phyloP scores from a whole-genome alignment of 2,329 filamentous ascomycete genomes.

The Clarireedia hainanense region DNA sequence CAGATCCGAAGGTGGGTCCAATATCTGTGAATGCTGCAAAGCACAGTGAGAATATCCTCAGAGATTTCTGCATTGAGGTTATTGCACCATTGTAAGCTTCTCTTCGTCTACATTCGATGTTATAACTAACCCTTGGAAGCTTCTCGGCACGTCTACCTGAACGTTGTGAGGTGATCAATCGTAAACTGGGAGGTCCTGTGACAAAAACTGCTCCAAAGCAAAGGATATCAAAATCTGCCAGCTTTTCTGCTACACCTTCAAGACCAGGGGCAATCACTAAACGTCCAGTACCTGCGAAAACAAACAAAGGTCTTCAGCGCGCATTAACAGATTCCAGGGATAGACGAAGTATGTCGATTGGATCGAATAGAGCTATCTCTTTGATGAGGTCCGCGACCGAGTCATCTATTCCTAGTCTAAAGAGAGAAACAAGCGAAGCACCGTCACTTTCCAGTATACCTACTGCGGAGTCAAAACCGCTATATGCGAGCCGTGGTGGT shows the following conservation, averaged over 20 bases:
- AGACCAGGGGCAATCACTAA: slow-evolving; percentile 47
- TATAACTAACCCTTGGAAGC: slow-evolving; percentile 36
- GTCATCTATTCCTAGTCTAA: slow-evolving; percentile 51
- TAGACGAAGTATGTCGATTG: slow-evolving; percentile 47
- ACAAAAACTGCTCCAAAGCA: slow-evolving; percentile 49
- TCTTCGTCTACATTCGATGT: slow-evolving; percentile 7
- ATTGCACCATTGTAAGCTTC: slow-evolving; percentile 65
- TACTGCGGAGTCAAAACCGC: slow-evolving; percentile 33
- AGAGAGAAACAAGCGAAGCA: slow-evolving; percentile 60
- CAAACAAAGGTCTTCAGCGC: slow-evolving; percentile 49
- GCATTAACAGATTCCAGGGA: slow-evolving; percentile 53
- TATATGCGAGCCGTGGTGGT: slow-evolving; percentile 31
- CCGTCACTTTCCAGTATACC: slow-evolving; percentile 42
- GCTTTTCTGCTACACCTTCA: slow-evolving; percentile 31
- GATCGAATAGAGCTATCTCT: slow-evolving; percentile 49
- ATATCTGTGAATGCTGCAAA: slow-evolving; percentile 13
- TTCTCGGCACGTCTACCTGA: slow-evolving; percentile 71
- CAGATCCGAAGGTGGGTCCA: slow-evolving; percentile 31
- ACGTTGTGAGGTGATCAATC: slow-evolving; percentile 61
- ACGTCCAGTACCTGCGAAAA: slow-evolving; percentile 35
- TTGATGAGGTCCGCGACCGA: slow-evolving; percentile 63
- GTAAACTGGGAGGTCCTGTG: slow-evolving; percentile 66
- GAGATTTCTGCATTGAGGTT: slow-evolving; percentile 73
- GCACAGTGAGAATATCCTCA: slow-evolving; percentile 49
- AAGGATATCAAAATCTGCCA: slow-evolving; percentile 34